These are phyloP conservation scores for Cyclotella baltica DNA, from an alignment of 108 stramenopile species.

Conservation along the genomic window DNA sequence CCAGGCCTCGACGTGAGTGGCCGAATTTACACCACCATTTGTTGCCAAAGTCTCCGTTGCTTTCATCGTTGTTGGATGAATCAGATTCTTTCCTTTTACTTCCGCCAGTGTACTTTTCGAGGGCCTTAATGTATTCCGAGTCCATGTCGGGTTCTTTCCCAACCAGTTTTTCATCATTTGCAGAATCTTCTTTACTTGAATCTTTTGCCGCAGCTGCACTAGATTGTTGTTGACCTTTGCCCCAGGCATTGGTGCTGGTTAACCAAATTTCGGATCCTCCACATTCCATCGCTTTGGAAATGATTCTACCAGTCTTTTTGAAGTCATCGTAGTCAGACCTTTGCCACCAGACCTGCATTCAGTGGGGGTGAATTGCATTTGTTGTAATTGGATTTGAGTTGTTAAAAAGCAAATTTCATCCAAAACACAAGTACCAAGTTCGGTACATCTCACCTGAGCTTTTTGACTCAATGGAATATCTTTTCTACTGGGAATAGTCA, in stretches of 20 bases:
- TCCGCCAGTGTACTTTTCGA: slow-evolving; percentile 32
- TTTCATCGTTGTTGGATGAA: background rate
- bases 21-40: slow-evolving; percentile 92
- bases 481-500: slow-evolving; percentile 73
- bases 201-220: slow-evolving; percentile 10
- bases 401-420: background rate
- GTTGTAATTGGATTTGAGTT: background rate
- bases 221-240: slow-evolving; percentile 45
- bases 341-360: slow-evolving; percentile 82
- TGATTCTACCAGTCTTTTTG: slow-evolving; percentile 88
- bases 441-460: background rate
- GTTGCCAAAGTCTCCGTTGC: slow-evolving; percentile 34
- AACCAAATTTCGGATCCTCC: slow-evolving; percentile 91
- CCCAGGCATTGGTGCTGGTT: slow-evolving; percentile 73
- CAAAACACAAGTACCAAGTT: background rate
- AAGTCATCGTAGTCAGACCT: slow-evolving; percentile 86
- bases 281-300: slow-evolving; percentile 86
- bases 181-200: background rate
- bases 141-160: background rate
- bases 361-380: background rate
- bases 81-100: slow-evolving; percentile 13
- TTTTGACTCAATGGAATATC: slow-evolving; percentile 74
- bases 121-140: slow-evolving; percentile 34
- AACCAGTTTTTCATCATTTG: background rate
- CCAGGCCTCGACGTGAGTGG: slow-evolving; percentile 86